Conservation (phyloP, 345 rosid species). For the Fremontodendron californicum region DNA sequence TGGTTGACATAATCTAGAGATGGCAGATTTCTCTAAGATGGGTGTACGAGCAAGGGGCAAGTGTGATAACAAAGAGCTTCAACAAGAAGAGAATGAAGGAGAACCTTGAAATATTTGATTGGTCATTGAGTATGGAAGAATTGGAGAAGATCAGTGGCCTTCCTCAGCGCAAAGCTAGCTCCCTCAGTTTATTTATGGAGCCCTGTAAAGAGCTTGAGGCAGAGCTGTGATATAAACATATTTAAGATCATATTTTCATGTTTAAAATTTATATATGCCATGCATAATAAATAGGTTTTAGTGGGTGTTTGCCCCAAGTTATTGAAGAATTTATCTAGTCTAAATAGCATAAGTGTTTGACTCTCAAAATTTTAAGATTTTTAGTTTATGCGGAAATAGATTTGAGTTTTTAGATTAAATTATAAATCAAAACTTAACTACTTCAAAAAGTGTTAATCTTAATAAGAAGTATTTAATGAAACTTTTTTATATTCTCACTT, state of each 20-base stretch:
- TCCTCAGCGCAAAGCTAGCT: neutral
- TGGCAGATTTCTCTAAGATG: conserved; percentile 29
- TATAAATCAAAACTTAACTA: no score
- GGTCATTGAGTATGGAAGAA: neutral
- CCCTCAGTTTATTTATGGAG: neutral
- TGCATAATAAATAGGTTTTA: no score
- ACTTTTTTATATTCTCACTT: no score
- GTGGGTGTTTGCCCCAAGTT: neutral
- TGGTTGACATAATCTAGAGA: neutral
- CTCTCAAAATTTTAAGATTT: neutral
- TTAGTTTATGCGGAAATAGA: no score
- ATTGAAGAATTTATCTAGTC: neutral
- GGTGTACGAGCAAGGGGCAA: conserved; percentile 34
- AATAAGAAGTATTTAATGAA: no score
- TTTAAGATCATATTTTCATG: neutral
- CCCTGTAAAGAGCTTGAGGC: neutral
- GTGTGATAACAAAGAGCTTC: conserved; percentile 29
- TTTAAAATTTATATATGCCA: neutral
- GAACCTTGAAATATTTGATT: conserved; percentile 29
- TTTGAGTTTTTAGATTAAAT: no score
- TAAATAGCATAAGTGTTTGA: neutral
- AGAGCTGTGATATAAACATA: neutral
- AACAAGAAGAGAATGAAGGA: conserved; percentile 34
- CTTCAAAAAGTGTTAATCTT: no score
- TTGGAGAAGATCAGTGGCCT: neutral